Evolutionary conservation across 2,329 filamentous ascomycete genomes (phyloP), one percentile per base, ranked within the genome.

Genomic region (Ophiostoma quercus): DNA sequence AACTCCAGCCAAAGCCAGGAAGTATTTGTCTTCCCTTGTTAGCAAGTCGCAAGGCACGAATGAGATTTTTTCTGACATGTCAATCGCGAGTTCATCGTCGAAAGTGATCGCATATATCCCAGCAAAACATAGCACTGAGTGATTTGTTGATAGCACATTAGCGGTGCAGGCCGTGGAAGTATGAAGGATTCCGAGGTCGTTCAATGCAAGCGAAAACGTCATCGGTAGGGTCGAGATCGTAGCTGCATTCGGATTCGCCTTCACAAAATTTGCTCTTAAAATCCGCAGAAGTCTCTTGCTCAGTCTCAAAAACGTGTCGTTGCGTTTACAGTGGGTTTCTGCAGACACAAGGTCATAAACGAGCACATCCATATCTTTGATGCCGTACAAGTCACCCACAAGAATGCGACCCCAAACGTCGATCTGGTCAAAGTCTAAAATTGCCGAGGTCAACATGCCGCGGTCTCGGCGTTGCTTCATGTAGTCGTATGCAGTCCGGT

Each of bases 401-500:
- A 2, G 2, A 8, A 32, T 11, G 14, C 57, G 57, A 14, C 57
- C 57, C 22, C 22, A 34, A 19, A 62, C 12, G 14, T 62, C 57
- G 16, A 62, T 25, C 25, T 62, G 25, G 8, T 62, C 57, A 62
- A 60, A 60, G 54, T 60, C 54, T 1, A 60, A 6, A 5, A 4
- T 32, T 62, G 22, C 7, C 25, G 57, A 62, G 1, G 12, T 32
- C 12, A 62, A 25, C 57, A 6, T 14, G 25, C 57, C 57, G 57
- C 57, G 12, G 6, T 12, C 22, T 16, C 22, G 11, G 25, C 57
- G 57, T 32, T 62, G 5, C 22, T 32, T 32, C 25, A 62, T 32
- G 57, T 62, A 62, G 25, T 62, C 57, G 57, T 62, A 62, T 16
- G 57, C 57, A 32, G 57, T 62, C 57, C 25, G 57, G 14, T 62